Evolutionary conservation across 352 stramenopile species (phyloP).

Genomic region (Aphanomyces invadans): DNA sequence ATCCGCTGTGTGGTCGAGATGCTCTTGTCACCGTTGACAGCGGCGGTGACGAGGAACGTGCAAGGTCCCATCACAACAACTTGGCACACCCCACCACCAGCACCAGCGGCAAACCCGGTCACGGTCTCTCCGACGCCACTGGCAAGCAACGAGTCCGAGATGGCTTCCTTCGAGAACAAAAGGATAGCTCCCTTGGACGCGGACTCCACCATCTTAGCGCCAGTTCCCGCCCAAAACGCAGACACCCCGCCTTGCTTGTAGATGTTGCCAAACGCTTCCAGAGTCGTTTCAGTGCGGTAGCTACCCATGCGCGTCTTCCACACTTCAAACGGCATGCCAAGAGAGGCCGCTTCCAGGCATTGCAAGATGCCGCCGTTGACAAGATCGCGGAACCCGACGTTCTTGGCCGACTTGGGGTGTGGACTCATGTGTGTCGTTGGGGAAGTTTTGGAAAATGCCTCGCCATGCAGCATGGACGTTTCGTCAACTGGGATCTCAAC

Average conservation of each 20-base stretch:
- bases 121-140: conserved; percentile 51
- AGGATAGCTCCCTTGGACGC: conserved; percentile 85
- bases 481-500: not conserved
- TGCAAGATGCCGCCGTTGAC: conserved; percentile 78
- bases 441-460: conserved; percentile 19
- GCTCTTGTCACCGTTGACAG: conserved; percentile 85
- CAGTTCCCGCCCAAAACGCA: conserved; percentile 84
- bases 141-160: conserved; percentile 67
- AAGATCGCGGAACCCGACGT: conserved; percentile 68
- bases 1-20: conserved; percentile 79
- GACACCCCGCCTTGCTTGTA: conserved; percentile 74
- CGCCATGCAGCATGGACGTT: not conserved
- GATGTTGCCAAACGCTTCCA: conserved; percentile 81
- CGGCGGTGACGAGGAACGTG: conserved; percentile 86
- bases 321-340: conserved; percentile 89
- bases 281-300: conserved; percentile 72
- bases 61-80: conserved; percentile 86
- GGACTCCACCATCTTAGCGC: conserved; percentile 89
- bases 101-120: conserved; percentile 76
- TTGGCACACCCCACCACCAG: conserved; percentile 81
- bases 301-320: conserved; percentile 91
- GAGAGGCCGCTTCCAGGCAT: conserved; percentile 80
- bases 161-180: conserved; percentile 85
- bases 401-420: conserved; percentile 59
- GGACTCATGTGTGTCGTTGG: conserved; percentile 38